A percentile compares a stretch with the other conserved stretches of the same genome.
phyloP scores from a whole-genome alignment of 106 monocot species.

The Apostasia shenzhenica region DNA sequence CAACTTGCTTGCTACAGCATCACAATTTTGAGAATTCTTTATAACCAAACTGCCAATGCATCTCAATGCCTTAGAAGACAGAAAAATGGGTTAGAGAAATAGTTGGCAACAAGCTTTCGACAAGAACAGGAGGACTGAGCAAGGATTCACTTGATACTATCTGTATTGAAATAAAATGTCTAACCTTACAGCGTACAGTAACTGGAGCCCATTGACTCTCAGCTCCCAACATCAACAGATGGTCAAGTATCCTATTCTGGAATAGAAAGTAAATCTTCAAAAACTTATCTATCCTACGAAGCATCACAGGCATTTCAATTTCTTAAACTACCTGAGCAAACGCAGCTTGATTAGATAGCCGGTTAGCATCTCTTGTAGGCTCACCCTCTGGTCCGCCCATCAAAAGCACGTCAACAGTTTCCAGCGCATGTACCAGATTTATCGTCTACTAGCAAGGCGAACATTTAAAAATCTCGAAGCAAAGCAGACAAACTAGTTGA shows the following conservation, averaged over 20 bases:
- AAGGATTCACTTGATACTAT: not conserved
- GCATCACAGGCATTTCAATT: not conserved
- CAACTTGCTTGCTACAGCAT: slow-evolving; percentile 49
- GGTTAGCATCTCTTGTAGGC: slow-evolving; percentile 69
- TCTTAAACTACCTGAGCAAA: slow-evolving; percentile 59
- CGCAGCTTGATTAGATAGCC: slow-evolving; percentile 66
- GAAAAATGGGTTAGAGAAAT: too few species aligned
- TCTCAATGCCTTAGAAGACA: slow-evolving; percentile 60
- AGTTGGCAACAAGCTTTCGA: not conserved
- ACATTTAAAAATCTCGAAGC: slow-evolving; percentile 7
- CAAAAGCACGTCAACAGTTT: slow-evolving; percentile 83
- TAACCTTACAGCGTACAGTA: slow-evolving; percentile 78
- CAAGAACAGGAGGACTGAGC: not conserved
- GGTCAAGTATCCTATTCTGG: slow-evolving; percentile 87
- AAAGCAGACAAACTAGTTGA: not conserved
- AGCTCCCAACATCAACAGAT: slow-evolving; percentile 87
- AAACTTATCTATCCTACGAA: not conserved
- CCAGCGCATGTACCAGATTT: slow-evolving; percentile 88
- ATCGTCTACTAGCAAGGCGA: slow-evolving; percentile 70
- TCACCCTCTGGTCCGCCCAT: slow-evolving; percentile 54
- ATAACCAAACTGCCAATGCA: slow-evolving; percentile 84
- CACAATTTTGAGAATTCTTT: slow-evolving; percentile 70
- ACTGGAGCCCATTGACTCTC: slow-evolving; percentile 96
- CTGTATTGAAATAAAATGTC: slow-evolving; percentile 10
- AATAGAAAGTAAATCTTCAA: slow-evolving; percentile 1